Evolutionary conservation across 1,284 basidiomycete genomes (phyloP).

Genomic region (Puccinia horiana): DNA sequence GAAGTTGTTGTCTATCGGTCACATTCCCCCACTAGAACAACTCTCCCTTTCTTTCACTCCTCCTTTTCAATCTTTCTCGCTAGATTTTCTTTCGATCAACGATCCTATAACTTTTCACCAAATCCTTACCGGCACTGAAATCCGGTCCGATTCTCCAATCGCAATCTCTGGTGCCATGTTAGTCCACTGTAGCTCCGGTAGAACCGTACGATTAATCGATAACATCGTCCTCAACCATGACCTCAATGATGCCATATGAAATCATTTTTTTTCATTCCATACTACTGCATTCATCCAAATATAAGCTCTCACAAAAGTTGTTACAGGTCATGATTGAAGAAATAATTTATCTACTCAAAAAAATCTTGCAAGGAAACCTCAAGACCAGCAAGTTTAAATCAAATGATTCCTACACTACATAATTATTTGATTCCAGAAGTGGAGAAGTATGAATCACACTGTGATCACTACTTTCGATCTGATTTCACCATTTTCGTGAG

Average conservation of each 20-base stretch:
- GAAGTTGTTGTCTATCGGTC: neutral
- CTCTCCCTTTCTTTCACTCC: neutral
- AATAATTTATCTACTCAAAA: too few relatives aligned
- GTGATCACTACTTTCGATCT: too few relatives aligned
- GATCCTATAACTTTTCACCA: conserved; percentile 18
- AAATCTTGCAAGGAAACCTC: too few relatives aligned
- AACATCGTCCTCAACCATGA: conserved; percentile 35
- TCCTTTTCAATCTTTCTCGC: neutral
- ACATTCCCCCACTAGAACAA: neutral
- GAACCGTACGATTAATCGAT: conserved; percentile 31
- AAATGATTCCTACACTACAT: too few relatives aligned
- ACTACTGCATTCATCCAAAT: too few relatives aligned
- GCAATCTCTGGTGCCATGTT: conserved; percentile 39
- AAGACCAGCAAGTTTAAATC: too few relatives aligned
- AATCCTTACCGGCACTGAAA: neutral
- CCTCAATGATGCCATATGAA: conserved; percentile 17
- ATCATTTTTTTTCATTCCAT: neutral
- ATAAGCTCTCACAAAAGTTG: too few relatives aligned
- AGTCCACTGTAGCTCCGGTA: conserved; percentile 13
- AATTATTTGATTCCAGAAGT: too few relatives aligned
- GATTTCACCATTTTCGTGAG: too few relatives aligned
- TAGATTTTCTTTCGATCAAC: conserved; percentile 45
- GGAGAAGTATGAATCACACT: too few relatives aligned
- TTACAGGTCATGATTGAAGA: too few relatives aligned
- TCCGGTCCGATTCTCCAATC: neutral